Conservation (phyloP, 768 basidiomycete species). For the Collybia nuda region DNA sequence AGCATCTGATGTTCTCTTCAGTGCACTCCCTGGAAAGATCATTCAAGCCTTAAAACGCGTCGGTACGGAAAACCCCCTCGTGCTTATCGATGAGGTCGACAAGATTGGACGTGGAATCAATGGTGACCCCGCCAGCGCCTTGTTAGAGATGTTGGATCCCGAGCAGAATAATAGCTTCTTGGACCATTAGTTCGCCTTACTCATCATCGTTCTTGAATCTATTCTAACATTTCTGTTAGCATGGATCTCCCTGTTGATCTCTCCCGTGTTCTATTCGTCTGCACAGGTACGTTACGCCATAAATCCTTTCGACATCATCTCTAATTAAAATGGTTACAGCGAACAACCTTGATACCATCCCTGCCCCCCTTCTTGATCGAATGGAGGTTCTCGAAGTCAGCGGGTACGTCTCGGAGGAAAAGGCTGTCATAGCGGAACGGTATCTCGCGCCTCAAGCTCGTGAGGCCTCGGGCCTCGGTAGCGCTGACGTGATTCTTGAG, state of each 20-base stretch:
- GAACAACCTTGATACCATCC: constrained; percentile 91
- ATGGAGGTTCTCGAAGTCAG: constrained; percentile 97
- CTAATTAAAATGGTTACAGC: too few species aligned
- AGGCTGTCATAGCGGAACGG: constrained; percentile 80
- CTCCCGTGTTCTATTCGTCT: constrained; percentile 95
- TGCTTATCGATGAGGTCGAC: constrained; percentile 94
- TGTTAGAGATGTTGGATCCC: constrained; percentile 92
- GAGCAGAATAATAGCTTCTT: constrained; percentile 95
- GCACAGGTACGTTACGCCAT: constrained; percentile 54
- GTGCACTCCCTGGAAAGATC: constrained; percentile 91
- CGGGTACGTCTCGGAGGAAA: constrained; percentile 94
- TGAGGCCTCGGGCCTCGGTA: constrained; percentile 83
- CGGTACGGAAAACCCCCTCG: constrained; percentile 91
- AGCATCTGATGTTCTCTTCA: constrained; percentile 20
- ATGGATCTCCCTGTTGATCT: constrained; percentile 98
- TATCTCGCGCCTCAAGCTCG: constrained; percentile 94
- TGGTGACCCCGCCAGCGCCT: constrained; percentile 88
- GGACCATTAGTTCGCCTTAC: constrained; percentile 83
- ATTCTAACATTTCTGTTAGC: constrained; percentile 35
- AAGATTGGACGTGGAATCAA: constrained; percentile 92
- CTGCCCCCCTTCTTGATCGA: constrained; percentile 88
- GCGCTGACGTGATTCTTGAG: constrained; percentile 80
- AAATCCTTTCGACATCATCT: too few species aligned
- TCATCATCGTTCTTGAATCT: background rate
- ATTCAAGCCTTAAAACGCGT: constrained; percentile 93